Evolutionary conservation across 345 rosid genomes (phyloP).

Genomic region (Brassica cretica): DNA sequence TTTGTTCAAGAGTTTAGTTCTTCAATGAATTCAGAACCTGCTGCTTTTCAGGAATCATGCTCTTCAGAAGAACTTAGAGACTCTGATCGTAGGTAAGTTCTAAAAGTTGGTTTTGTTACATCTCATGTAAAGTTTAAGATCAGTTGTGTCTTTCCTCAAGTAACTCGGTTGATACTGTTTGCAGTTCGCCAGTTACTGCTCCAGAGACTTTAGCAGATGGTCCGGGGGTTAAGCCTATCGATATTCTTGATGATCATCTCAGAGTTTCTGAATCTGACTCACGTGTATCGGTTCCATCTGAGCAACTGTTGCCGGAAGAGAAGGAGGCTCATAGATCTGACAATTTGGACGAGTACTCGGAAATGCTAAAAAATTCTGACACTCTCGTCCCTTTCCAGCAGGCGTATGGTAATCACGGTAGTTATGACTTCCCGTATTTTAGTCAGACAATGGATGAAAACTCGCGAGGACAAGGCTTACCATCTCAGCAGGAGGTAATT

Average conservation of each 20-base stretch:
- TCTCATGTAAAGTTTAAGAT: neutral
- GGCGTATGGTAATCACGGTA: neutral
- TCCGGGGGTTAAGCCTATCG: conserved; percentile 1
- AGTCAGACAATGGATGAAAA: neutral
- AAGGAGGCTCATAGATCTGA: conserved; percentile 3
- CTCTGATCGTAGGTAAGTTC: conserved; percentile 7
- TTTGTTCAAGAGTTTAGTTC: neutral
- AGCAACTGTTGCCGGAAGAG: conserved; percentile 2
- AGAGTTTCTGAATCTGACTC: conserved; percentile 3
- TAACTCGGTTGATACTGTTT: neutral
- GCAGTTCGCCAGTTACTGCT: neutral
- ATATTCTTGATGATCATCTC: conserved; percentile 4
- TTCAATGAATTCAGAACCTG: neutral
- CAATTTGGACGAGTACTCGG: conserved; percentile 3
- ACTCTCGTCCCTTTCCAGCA: neutral
- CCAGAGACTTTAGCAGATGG: neutral
- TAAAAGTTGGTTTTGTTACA: neutral
- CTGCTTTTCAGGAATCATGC: conserved; percentile 1
- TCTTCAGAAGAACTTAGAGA: conserved; percentile 12
- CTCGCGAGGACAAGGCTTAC: conserved; percentile 1
- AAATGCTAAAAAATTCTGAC: neutral
- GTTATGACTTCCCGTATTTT: conserved; percentile 8
- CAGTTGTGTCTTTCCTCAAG: neutral
- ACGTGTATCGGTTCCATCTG: neutral
- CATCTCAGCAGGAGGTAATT: conserved; percentile 75